Conservation (phyloP, 148 eudicot genomes). For the Camellia lanceoleosa region DNA sequence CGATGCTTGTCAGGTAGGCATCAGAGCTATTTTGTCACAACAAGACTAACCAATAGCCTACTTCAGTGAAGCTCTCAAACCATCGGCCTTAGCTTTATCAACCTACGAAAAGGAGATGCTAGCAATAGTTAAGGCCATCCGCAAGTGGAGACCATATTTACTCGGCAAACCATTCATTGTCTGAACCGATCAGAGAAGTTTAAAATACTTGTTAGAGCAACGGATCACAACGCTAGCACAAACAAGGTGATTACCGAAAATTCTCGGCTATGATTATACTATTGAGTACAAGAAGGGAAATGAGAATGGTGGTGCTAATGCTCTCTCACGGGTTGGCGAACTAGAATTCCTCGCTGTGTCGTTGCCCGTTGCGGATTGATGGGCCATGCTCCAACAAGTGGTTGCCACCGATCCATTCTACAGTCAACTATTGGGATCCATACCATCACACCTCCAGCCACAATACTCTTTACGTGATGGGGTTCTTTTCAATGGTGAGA, state of each 20-base stretch:
- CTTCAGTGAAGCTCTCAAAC: not conserved
- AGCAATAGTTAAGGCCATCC: not conserved
- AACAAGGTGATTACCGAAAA: not conserved
- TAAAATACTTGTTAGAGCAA: not conserved
- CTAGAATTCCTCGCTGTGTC: not conserved
- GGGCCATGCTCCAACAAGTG: not conserved
- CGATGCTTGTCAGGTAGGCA: not conserved
- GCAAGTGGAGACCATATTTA: slow-evolving; percentile 4
- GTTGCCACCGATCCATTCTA: not conserved
- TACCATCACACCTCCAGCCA: no score
- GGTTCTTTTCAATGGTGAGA: not conserved
- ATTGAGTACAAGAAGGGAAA: not conserved
- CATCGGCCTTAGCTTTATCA: not conserved
- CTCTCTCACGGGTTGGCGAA: not conserved
- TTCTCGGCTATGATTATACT: not conserved
- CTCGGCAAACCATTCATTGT: not conserved
- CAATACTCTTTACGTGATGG: not conserved
- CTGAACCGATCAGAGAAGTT: not conserved
- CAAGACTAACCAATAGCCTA: not conserved
- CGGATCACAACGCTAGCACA: slow-evolving; percentile 9
- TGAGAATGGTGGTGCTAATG: not conserved
- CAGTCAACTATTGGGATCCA: no score
- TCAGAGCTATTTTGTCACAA: not conserved
- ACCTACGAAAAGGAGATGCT: not conserved
- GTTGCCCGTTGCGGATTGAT: not conserved